These are phyloP conservation scores for Sporothrix brasiliensis DNA, from an alignment of 2,329 filamentous ascomycete species.

Conservation along the genomic window DNA sequence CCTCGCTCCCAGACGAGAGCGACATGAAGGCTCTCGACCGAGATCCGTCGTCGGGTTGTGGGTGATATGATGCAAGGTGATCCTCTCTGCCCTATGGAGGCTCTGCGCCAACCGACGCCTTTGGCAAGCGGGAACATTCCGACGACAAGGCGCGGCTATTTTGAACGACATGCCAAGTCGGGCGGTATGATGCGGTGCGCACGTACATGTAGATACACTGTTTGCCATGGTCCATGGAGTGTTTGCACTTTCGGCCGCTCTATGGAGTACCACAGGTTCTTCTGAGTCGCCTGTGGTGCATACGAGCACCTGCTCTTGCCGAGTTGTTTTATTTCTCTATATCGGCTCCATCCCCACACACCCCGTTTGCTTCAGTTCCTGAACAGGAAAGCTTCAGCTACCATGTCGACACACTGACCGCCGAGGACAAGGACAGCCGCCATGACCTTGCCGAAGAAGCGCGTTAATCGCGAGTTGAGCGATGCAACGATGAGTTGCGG, in stretches of 20 bases:
- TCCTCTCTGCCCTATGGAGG: conserved; percentile 18
- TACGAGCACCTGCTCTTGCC: not conserved
- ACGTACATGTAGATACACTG: not conserved
- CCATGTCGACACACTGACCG: not conserved
- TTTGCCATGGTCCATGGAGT: not conserved
- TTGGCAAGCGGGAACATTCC: not conserved
- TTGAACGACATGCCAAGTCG: not conserved
- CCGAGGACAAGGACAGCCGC: not conserved
- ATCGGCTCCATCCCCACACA: not conserved
- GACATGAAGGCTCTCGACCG: not conserved
- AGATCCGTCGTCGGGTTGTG: not conserved
- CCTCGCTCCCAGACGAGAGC: not conserved
- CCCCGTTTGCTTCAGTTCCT: not conserved
- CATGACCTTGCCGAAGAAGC: not conserved
- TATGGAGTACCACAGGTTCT: not conserved
- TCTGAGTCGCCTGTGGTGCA: not conserved
- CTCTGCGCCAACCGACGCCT: not conserved
- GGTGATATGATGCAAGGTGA: conserved; percentile 11
- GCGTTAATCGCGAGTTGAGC: conserved; percentile 1
- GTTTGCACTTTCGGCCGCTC: not conserved
- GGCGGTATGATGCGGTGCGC: not conserved
- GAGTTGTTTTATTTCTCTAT: not conserved
- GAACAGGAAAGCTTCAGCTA: not conserved
- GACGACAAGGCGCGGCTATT: not conserved
- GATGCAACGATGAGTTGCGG: not conserved